Evolutionary conservation across 2,329 filamentous ascomycete species (phyloP).

Genomic region (Simplicillium aogashimaense): DNA sequence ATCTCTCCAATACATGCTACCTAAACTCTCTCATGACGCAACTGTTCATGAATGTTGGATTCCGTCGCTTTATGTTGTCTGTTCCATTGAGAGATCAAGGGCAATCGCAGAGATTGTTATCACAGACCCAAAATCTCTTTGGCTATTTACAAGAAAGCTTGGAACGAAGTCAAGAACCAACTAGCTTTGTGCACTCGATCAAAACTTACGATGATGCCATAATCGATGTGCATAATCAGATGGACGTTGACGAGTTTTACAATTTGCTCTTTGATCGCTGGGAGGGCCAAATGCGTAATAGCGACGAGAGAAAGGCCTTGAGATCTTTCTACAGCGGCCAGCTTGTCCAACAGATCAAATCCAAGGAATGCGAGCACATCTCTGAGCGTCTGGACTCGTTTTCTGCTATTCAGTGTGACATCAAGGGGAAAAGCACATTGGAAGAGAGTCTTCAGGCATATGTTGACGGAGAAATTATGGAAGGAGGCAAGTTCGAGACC

Average conservation of each 20-base stretch:
- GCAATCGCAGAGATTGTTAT: constrained; percentile 57
- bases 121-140: constrained; percentile 74
- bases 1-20: constrained; percentile 94
- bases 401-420: constrained; percentile 90
- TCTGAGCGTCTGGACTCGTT: constrained; percentile 87
- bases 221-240: constrained; percentile 83
- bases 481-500: constrained; percentile 50
- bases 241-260: constrained; percentile 98
- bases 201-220: constrained; percentile 71
- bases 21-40: constrained; percentile 91
- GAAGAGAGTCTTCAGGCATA: constrained; percentile 90
- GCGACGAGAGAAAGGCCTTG: constrained; percentile 61
- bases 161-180: constrained; percentile 63
- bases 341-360: constrained; percentile 89
- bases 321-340: constrained; percentile 84
- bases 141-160: constrained; percentile 77
- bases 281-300: constrained; percentile 66
- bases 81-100: constrained; percentile 45
- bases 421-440: constrained; percentile 79
- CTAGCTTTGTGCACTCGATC: constrained; percentile 62
- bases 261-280: constrained; percentile 86
- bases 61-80: constrained; percentile 73
- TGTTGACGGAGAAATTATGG: constrained; percentile 91
- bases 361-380: constrained; percentile 87
- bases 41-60: constrained; percentile 88